Evolutionary conservation across 768 basidiomycete species (phyloP).

Genomic region (Kwoniella heveanensis): DNA sequence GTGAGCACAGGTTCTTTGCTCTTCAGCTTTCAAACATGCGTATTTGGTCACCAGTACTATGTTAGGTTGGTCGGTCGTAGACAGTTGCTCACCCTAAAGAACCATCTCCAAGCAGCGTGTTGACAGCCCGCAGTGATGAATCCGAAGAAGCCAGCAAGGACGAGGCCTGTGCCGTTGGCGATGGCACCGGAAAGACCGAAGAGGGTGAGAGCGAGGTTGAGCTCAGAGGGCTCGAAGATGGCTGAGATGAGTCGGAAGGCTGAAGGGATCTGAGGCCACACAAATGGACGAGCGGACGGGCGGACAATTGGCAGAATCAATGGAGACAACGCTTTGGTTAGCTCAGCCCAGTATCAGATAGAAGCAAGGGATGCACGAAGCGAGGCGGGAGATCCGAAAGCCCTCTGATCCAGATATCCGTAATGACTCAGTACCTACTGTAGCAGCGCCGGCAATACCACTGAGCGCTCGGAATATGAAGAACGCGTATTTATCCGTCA

Average conservation of each 20-base stretch:
- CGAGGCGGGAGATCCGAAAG: no score
- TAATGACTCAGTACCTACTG: no score
- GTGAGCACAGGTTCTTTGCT: no score
- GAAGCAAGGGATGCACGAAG: not conserved
- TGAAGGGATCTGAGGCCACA: slow-evolving; percentile 40
- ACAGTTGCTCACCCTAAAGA: slow-evolving; percentile 35
- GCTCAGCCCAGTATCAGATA: not conserved
- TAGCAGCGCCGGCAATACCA: slow-evolving; percentile 37
- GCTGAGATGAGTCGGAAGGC: slow-evolving; percentile 41
- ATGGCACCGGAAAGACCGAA: slow-evolving; percentile 39
- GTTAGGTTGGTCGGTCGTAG: no score
- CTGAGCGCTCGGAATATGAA: slow-evolving; percentile 34
- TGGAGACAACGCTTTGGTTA: no score
- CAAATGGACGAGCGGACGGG: no score
- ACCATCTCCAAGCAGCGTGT: slow-evolving; percentile 48
- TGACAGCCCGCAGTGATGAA: slow-evolving; percentile 37
- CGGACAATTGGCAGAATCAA: no score
- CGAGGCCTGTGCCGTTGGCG: slow-evolving; percentile 30
- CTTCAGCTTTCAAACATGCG: no score
- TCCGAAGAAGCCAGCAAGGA: slow-evolving; percentile 41
- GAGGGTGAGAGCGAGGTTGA: slow-evolving; percentile 29
- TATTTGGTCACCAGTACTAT: no score
- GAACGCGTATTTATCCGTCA: slow-evolving; percentile 37
- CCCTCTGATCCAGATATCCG: no score
- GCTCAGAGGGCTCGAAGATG: slow-evolving; percentile 36